Conservation (phyloP, 306 rosid genomes). For the Cajanus cajan region DNA sequence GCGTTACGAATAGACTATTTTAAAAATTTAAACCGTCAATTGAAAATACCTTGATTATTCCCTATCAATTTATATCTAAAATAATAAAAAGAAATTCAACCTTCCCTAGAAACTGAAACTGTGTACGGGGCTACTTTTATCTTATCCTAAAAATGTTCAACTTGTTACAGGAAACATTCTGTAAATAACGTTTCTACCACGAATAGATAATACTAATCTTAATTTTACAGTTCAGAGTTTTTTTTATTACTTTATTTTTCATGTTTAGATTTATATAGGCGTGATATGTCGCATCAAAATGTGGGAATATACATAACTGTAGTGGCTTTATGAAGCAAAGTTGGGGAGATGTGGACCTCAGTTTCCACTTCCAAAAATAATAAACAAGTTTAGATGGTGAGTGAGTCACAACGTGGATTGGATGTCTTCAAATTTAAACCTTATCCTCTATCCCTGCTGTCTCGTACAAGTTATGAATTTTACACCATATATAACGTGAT, state of each 20-base stretch:
- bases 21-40: no score
- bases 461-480: constrained; percentile 43
- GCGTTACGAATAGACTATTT: no score
- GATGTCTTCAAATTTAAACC: constrained; percentile 63
- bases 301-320: constrained; percentile 51
- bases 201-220: background rate
- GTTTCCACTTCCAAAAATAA: constrained; percentile 24
- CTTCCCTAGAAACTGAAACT: no score
- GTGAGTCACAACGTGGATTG: constrained; percentile 58
- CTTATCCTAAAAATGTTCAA: no score
- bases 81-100: no score
- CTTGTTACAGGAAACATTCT: no score
- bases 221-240: background rate
- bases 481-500: constrained; percentile 46
- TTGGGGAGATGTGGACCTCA: constrained; percentile 50
- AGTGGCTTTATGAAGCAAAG: constrained; percentile 69
- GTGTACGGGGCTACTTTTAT: no score
- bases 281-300: constrained; percentile 26
- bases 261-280: no score
- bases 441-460: constrained; percentile 63
- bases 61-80: no score
- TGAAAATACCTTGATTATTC: no score
- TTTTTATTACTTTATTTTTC: no score
- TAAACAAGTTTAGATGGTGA: constrained; percentile 46
- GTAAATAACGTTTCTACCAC: no score